phyloP scores from a whole-genome alignment of 2,329 filamentous ascomycete species.

The Diplodia mutila region DNA sequence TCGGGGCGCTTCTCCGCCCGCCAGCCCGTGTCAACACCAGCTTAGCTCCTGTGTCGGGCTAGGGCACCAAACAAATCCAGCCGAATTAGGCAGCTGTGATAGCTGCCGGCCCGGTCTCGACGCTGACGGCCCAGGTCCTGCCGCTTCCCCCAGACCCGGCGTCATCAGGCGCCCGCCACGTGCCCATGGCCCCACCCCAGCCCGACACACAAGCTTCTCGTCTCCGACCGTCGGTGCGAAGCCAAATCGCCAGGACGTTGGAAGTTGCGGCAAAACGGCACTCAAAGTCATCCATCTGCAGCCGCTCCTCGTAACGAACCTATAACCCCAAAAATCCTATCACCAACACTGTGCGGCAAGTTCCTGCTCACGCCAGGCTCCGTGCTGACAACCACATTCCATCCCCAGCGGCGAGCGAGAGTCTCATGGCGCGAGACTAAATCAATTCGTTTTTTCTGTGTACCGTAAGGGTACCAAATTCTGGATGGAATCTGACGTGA shows the following conservation, averaged over 20 bases:
- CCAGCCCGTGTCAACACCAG: not conserved
- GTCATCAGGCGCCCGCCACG: conserved; percentile 15
- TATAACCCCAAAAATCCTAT: not conserved
- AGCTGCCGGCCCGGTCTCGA: not conserved
- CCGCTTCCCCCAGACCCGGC: not conserved
- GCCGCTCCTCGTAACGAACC: not conserved
- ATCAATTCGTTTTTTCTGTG: not conserved
- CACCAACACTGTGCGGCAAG: not conserved
- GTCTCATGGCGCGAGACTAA: not conserved
- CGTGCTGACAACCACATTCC: not conserved
- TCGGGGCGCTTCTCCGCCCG: not conserved
- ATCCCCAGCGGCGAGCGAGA: not conserved
- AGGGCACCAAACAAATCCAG: not conserved
- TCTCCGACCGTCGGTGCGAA: conserved; percentile 13
- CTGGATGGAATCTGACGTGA: not conserved
- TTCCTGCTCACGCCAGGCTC: not conserved
- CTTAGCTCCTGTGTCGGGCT: not conserved
- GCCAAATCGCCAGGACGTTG: conserved; percentile 19
- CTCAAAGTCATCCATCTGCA: not conserved
- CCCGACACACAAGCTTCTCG: conserved; percentile 20
- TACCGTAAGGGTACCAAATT: not conserved
- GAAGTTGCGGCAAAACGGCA: conserved; percentile 7
- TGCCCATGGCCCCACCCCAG: not conserved
- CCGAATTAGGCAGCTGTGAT: not conserved
- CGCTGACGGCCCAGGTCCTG: not conserved